Conservation (phyloP, 139 green algal genomes). For the Picochlorum costavermella region DNA sequence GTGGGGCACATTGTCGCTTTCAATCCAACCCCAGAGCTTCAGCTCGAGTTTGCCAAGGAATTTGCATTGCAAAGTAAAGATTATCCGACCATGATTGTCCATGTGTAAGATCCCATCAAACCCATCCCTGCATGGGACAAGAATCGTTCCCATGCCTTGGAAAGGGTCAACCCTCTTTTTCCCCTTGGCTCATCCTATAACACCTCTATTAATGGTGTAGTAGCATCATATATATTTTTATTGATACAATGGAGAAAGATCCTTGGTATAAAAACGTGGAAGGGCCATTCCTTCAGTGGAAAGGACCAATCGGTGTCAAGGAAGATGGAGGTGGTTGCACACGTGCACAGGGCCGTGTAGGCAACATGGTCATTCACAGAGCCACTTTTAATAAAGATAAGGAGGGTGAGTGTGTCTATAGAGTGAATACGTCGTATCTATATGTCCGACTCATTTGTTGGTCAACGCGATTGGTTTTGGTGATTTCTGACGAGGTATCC, state of each 20-base stretch:
- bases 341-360: constrained; percentile 63
- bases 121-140: no score
- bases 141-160: no score
- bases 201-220: neutral
- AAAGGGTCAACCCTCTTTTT: no score
- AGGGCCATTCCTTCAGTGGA: constrained; percentile 59
- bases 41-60: constrained; percentile 13
- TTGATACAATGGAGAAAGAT: constrained; percentile 54
- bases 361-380: constrained; percentile 71
- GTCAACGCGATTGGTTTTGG: neutral
- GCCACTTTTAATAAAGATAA: constrained; percentile 62
- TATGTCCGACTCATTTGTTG: constrained; percentile 3
- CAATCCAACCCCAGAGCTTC: constrained; percentile 2
- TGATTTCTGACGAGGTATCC: neutral
- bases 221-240: neutral
- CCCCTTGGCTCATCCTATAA: no score
- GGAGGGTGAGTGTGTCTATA: constrained; percentile 30
- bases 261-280: constrained; percentile 71
- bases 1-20: constrained; percentile 17
- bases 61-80: neutral
- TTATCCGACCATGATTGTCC: neutral
- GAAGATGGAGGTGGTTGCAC: constrained; percentile 76
- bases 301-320: constrained; percentile 75
- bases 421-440: neutral
- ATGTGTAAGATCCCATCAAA: neutral